phyloP scores from a whole-genome alignment of 192 early-diverging fungal species.

The Haplosporangium gracile region DNA sequence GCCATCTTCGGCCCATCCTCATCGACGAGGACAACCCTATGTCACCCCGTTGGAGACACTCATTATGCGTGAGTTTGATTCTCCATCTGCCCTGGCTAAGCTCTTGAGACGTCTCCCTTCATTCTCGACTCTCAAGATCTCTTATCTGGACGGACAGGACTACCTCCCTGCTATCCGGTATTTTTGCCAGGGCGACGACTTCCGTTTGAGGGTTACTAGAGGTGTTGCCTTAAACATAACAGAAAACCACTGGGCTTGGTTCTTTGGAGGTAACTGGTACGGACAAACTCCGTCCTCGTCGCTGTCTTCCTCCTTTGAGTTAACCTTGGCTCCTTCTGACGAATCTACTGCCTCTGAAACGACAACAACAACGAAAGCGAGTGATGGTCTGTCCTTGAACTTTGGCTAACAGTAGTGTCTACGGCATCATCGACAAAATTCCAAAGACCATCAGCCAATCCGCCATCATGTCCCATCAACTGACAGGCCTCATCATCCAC shows the following conservation, averaged over 20 bases:
- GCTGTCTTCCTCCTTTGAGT: background rate
- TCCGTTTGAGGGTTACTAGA: background rate
- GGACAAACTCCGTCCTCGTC: background rate
- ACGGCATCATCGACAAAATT: background rate
- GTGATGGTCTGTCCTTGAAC: background rate
- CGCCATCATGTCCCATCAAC: background rate
- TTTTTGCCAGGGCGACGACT: background rate
- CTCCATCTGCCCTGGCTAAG: background rate
- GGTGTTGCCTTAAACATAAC: background rate
- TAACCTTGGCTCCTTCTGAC: background rate
- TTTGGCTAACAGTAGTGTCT: background rate
- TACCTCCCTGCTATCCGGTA: background rate
- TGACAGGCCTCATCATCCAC: background rate
- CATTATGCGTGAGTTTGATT: background rate
- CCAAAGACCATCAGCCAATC: background rate
- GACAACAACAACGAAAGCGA: background rate
- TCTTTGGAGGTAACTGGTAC: background rate
- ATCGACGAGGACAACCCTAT: background rate
- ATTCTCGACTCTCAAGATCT: background rate
- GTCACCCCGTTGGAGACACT: background rate
- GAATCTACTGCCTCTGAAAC: background rate
- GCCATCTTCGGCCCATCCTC: background rate
- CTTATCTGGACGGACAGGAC: background rate
- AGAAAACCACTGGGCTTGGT: background rate
- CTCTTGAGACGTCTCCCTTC: background rate